These are phyloP conservation scores for Corynespora cassiicola DNA, from an alignment of 2,329 filamentous ascomycete species.

Conservation along the genomic window DNA sequence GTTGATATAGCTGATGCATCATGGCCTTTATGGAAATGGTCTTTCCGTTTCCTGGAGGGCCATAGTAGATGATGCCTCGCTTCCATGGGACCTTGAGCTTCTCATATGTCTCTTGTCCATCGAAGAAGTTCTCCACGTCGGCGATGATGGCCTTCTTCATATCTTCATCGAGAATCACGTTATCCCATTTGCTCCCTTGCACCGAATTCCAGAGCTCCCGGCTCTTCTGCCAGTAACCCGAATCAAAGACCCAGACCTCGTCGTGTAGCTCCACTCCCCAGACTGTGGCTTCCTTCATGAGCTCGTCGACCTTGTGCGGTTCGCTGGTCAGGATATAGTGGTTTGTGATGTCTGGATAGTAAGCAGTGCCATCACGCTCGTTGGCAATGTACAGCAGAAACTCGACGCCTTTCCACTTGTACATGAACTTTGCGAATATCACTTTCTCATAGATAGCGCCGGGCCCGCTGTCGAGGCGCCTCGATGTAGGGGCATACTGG, in stretches of 20 bases:
- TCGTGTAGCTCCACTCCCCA: conserved; percentile 66
- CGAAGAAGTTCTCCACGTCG: conserved; percentile 71
- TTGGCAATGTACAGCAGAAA: conserved; percentile 51
- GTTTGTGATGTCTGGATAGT: conserved; percentile 43
- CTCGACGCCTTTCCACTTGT: conserved; percentile 53
- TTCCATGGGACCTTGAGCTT: conserved; percentile 74
- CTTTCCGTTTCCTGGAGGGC: conserved; percentile 70
- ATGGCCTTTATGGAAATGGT: conserved; percentile 75
- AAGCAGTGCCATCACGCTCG: conserved; percentile 45
- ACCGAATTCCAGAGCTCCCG: conserved; percentile 63
- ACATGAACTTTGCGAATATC: conserved; percentile 53
- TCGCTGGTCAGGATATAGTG: conserved; percentile 53
- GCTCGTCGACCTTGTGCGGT: conserved; percentile 50
- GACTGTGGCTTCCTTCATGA: conserved; percentile 62
- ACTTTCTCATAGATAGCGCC: conserved; percentile 47
- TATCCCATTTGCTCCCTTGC: conserved; percentile 62
- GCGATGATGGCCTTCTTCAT: conserved; percentile 71
- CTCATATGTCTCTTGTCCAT: conserved; percentile 63
- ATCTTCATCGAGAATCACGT: conserved; percentile 69
- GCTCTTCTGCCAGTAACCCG: conserved; percentile 68
- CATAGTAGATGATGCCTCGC: conserved; percentile 72
- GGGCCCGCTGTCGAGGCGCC: conserved; percentile 42
- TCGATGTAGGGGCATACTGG: conserved; percentile 46
- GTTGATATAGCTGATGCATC: conserved; percentile 67
- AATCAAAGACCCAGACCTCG: conserved; percentile 72